phyloP scores from a whole-genome alignment of 306 rosid species.

The Myrica gale region DNA sequence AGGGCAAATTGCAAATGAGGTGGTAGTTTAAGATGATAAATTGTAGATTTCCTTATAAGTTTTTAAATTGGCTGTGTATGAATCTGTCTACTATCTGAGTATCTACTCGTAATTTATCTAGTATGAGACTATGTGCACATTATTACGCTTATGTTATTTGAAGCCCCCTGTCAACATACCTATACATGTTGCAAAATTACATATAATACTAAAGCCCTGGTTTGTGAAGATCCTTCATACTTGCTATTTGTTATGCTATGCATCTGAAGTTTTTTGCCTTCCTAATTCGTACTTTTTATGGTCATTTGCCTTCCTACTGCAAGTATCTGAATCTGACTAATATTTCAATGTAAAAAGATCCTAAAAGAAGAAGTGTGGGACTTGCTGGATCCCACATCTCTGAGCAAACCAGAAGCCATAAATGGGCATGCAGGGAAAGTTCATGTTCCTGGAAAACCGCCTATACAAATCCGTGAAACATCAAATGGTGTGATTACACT shows the following conservation, averaged over 20 bases:
- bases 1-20: no score
- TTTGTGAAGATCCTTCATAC: conserved; percentile 23
- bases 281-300: conserved; percentile 3
- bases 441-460: conserved; percentile 73
- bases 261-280: conserved; percentile 16
- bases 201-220: conserved; percentile 11
- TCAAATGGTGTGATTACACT: conserved; percentile 96
- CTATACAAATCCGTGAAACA: conserved; percentile 98
- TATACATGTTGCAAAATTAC: no score
- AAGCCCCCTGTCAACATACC: no score
- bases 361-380: conserved; percentile 98
- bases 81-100: no score
- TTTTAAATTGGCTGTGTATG: no score
- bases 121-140: no score
- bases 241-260: conserved; percentile 17
- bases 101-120: no score
- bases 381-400: conserved; percentile 75
- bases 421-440: conserved; percentile 82
- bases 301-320: conserved; percentile 9
- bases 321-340: conserved; percentile 29
- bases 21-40: no score
- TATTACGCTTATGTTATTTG: no score
- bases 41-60: no score
- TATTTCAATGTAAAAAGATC: conserved; percentile 58
- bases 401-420: conserved; percentile 75